These are phyloP conservation scores for Solanum sejunctum DNA, from an alignment of 257 asterid genomes.

Conservation along the genomic window DNA sequence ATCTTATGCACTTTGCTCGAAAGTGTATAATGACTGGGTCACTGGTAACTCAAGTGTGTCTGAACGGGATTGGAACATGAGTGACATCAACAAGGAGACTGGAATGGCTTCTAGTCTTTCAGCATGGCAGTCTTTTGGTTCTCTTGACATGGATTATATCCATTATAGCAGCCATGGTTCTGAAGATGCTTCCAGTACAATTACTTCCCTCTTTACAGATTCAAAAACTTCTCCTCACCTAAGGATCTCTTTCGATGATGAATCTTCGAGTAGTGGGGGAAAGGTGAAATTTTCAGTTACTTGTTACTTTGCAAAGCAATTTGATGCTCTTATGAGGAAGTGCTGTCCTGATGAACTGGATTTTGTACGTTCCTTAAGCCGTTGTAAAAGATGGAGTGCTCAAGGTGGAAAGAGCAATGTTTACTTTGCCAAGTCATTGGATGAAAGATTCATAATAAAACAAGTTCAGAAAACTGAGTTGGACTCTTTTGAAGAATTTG, in stretches of 20 bases:
- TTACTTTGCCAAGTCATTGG: constrained; percentile 76
- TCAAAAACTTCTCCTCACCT: constrained; percentile 62
- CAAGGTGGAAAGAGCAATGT: constrained; percentile 99
- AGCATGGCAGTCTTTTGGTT: constrained; percentile 59
- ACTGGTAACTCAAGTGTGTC: constrained; percentile 18
- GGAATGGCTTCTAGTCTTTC: constrained; percentile 41
- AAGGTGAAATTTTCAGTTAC: constrained; percentile 68
- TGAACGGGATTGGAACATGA: constrained; percentile 20
- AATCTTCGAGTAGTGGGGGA: constrained; percentile 30
- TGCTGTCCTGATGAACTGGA: constrained; percentile 70
- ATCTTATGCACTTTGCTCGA: constrained; percentile 62
- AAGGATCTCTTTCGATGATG: constrained; percentile 61
- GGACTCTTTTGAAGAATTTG: constrained; percentile 79
- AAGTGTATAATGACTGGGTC: constrained; percentile 52
- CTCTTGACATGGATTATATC: constrained; percentile 47
- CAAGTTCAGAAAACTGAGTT: constrained; percentile 91
- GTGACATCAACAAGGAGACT: constrained; percentile 22
- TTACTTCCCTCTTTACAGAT: constrained; percentile 27
- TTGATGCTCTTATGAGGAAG: constrained; percentile 63
- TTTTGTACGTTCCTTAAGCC: constrained; percentile 68
- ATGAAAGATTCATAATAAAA: constrained; percentile 77
- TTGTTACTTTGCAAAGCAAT: constrained; percentile 76
- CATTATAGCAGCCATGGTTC: constrained; percentile 42
- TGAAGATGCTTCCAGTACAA: constrained; percentile 35
- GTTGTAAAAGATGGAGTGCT: constrained; percentile 85